A percentile compares a stretch with the other conserved stretches of the same genome.
phyloP scores from a whole-genome alignment of 2,329 filamentous ascomycete species.

The Beauveria bassiana region DNA sequence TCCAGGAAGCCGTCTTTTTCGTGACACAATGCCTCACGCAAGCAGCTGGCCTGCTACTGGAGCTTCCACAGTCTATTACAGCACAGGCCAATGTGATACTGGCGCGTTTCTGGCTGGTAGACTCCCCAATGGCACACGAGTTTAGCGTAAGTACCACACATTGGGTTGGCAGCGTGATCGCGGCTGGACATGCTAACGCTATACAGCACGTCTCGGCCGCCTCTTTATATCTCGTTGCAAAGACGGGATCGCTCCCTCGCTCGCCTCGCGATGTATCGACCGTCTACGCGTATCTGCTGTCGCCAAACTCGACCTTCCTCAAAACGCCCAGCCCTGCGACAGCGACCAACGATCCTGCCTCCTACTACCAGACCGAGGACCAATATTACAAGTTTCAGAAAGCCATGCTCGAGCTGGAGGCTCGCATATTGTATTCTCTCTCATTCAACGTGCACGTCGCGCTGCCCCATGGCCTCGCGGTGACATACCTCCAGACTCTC shows the following conservation, averaged over 20 bases:
- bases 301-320: constrained; percentile 49
- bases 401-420: constrained; percentile 65
- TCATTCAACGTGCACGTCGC: constrained; percentile 80
- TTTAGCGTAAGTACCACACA: constrained; percentile 38
- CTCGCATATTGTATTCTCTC: constrained; percentile 65
- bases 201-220: constrained; percentile 72
- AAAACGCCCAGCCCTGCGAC: constrained; percentile 28
- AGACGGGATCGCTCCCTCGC: constrained; percentile 69
- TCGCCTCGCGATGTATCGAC: constrained; percentile 75
- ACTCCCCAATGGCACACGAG: constrained; percentile 48
- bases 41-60: constrained; percentile 70
- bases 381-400: constrained; percentile 59
- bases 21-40: constrained; percentile 68
- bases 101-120: constrained; percentile 68
- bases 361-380: constrained; percentile 66
- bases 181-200: neutral
- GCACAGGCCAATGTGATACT: constrained; percentile 79
- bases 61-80: constrained; percentile 77
- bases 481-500: constrained; percentile 89
- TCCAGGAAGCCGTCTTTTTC: constrained; percentile 66
- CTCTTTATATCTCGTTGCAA: constrained; percentile 71
- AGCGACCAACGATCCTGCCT: constrained; percentile 34
- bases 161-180: neutral
- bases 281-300: constrained; percentile 74
- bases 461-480: constrained; percentile 75